Base-by-base conservation (phyloP, 2,329 filamentous ascomycete species). In the Simplicillium aogashimaense region DNA sequence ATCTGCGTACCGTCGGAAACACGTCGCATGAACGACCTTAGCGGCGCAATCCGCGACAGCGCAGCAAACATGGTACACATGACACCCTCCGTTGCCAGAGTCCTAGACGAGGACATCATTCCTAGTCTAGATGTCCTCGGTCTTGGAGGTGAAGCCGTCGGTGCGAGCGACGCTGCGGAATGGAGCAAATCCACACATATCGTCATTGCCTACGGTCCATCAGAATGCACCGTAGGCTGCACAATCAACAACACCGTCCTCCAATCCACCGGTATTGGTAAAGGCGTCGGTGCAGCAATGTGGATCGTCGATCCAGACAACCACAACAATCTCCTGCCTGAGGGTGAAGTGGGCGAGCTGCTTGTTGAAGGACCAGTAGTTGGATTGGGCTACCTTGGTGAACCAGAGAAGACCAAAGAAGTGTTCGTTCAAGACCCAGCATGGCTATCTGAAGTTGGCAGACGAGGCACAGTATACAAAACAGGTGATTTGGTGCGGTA, bases 401-500 rank as follows among this genome's bases (percentile, higher is more conserved):
- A 81, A 41, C 61, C 65, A 0, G 65, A 66, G 32, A 78, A 77
- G 55, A 82, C 78, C 0, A 64, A 64, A 3, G 66, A 67, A 17
- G 68, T 67, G 1, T 83, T 83, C 44, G 70, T 83, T 35, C 58
- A 65, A 9, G 63, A 76, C 39, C 76, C 74, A 1, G 53, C 53
- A 1, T 81, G 75, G 71, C 60, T 74, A 1, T 39, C 50, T 1
- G 45, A 53, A 1, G 41, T 57, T 1, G 68, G 68, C 8, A 45
- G 0, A 16, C 43, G 10, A 4, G 67, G 66, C 1, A 60, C 69
- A 4, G 48, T 80, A 2, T 81, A 80, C 51, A 74, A 72, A 49
- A 79, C 76, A 0, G 77, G 76, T 1, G 76, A 81, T 45, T 58
- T 80, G 1, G 76, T 72, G 1, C 64, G 62, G 18, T 76, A 78